Conservation (phyloP, 1,284 basidiomycete genomes). For the Pholiota adiposa region DNA sequence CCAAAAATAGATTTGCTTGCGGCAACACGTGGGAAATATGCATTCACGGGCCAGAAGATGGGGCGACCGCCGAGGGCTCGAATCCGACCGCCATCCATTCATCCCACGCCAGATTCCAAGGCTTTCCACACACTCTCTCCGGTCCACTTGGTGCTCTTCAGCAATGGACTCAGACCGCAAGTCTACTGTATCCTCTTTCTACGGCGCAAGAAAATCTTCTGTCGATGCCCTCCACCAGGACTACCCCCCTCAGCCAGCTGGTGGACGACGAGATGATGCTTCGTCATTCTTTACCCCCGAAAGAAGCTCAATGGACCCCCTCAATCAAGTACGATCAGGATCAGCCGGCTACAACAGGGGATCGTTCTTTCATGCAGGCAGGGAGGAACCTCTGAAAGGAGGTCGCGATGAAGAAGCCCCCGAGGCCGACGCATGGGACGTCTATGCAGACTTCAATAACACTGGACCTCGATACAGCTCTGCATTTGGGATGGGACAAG, state of each 20-base stretch:
- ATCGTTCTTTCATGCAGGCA: constrained; percentile 66
- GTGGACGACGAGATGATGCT: constrained; percentile 57
- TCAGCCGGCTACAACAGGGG: constrained; percentile 71
- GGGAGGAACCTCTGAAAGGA: constrained; percentile 75
- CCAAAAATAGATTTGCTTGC: not conserved
- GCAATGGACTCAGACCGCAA: constrained; percentile 65
- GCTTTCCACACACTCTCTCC: not conserved
- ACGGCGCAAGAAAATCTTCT: constrained; percentile 62
- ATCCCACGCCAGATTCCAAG: not conserved
- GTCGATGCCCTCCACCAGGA: constrained; percentile 63
- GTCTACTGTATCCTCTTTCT: constrained; percentile 78
- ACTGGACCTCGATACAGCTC: constrained; percentile 78
- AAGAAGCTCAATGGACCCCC: constrained; percentile 47
- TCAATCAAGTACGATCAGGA: constrained; percentile 36
- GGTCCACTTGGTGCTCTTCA: not conserved
- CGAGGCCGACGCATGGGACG: constrained; percentile 69
- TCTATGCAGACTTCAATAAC: constrained; percentile 93
- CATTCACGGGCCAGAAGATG: not conserved
- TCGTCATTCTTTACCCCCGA: constrained; percentile 67
- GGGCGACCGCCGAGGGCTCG: not conserved
- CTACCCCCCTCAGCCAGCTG: constrained; percentile 42
- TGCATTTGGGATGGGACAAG: constrained; percentile 46
- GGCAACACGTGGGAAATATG: constrained; percentile 2
- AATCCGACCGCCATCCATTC: not conserved
- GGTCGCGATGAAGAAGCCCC: constrained; percentile 62